These are phyloP conservation scores for Fusarium odoratissimum DNA, from an alignment of 2,329 filamentous ascomycete genomes.

Conservation along the genomic window DNA sequence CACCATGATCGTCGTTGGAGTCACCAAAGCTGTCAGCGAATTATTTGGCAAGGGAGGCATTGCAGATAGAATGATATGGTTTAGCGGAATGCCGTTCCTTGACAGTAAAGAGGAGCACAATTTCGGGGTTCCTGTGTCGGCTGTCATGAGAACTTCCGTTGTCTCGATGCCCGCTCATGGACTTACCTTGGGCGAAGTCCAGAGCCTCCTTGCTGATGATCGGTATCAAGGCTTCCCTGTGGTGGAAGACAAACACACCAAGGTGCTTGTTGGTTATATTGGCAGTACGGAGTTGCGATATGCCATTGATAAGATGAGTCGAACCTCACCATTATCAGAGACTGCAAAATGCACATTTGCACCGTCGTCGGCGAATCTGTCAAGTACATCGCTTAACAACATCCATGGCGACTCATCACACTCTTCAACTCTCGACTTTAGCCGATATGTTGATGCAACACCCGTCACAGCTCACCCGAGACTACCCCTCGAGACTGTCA, in stretches of 20 bases:
- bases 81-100: conserved; percentile 95
- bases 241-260: conserved; percentile 77
- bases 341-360: conserved; percentile 81
- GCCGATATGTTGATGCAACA: conserved; percentile 87
- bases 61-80: conserved; percentile 98
- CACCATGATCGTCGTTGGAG: conserved; percentile 98
- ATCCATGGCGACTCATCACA: conserved; percentile 32
- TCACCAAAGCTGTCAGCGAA: conserved; percentile 93
- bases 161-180: conserved; percentile 80
- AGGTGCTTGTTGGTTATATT: conserved; percentile 88
- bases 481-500: conserved; percentile 92
- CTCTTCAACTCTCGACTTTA: conserved; percentile 78
- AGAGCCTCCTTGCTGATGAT: conserved; percentile 79
- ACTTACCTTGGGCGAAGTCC: conserved; percentile 79
- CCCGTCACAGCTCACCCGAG: conserved; percentile 92
- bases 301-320: conserved; percentile 83
- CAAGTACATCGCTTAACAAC: conserved; percentile 50
- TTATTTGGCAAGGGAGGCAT: conserved; percentile 96
- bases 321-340: conserved; percentile 73
- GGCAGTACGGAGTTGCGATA: conserved; percentile 92
- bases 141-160: conserved; percentile 85
- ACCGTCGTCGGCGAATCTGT: conserved; percentile 53
- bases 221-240: conserved; percentile 94
- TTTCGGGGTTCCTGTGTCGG: conserved; percentile 92
- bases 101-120: conserved; percentile 98